Evolutionary conservation across 1,139 yeast species (phyloP).

Genomic region (Yamadazyma jaroonii): DNA sequence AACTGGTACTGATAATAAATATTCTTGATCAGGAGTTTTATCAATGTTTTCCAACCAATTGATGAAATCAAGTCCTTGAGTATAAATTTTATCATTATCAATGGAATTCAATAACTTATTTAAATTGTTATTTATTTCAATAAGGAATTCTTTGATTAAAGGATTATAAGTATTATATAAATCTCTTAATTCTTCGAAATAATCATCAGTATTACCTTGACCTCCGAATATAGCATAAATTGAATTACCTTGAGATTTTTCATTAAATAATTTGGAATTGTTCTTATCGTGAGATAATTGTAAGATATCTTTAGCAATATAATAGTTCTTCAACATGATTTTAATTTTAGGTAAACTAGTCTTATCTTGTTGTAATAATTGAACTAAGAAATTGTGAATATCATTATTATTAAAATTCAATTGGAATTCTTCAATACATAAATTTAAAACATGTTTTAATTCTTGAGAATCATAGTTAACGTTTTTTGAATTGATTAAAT

Average conservation of each 20-base stretch:
- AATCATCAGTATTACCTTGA: slow-evolving; percentile 97
- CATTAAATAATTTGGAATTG: slow-evolving; percentile 50
- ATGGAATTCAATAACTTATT: slow-evolving; percentile 67
- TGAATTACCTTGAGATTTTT: slow-evolving; percentile 27
- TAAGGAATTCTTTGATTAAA: slow-evolving; percentile 68
- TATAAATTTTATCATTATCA: slow-evolving; percentile 79
- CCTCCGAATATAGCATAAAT: slow-evolving; percentile 96
- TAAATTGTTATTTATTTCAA: slow-evolving; percentile 66
- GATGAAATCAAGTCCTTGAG: slow-evolving; percentile 89
- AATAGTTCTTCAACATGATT: slow-evolving; percentile 70
- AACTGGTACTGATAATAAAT: slow-evolving; percentile 86
- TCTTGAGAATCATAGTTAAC: slow-evolving; percentile 33
- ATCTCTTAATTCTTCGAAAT: slow-evolving; percentile 93
- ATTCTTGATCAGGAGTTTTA: slow-evolving; percentile 86
- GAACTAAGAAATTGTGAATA: slow-evolving; percentile 86
- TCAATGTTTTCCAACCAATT: slow-evolving; percentile 85
- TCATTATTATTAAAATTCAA: slow-evolving; percentile 62
- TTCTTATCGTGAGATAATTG: background rate
- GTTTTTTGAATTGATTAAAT: slow-evolving; percentile 6
- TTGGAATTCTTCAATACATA: slow-evolving; percentile 80
- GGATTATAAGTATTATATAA: slow-evolving; percentile 74
- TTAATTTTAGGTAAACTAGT: slow-evolving; percentile 70
- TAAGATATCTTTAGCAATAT: slow-evolving; percentile 26
- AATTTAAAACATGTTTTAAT: slow-evolving; percentile 65
- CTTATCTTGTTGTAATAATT: slow-evolving; percentile 51